Evolutionary conservation across 2,329 filamentous ascomycete genomes (phyloP), one percentile per base, ranked within the genome.

Genomic region (Clarireedia homoeocarpa): DNA sequence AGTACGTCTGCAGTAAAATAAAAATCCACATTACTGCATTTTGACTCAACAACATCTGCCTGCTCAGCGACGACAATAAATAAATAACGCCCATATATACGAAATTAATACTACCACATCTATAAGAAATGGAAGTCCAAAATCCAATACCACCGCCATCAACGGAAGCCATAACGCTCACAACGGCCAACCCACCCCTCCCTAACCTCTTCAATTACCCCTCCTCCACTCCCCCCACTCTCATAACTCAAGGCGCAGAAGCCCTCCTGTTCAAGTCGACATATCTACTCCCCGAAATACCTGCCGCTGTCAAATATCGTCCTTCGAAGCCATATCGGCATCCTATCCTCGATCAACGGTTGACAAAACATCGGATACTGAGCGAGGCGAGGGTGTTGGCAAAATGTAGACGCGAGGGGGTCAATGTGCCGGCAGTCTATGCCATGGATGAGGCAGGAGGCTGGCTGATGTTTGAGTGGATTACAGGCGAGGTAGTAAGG

Each of bases 191-290:
- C 6, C 57, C 50, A 34, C 59, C 53, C 44, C 58, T 63, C 40
- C 67, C 66, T 49, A 57, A 65, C 54, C 65, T 63, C 47, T 63
- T 67, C 55, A 49, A 54, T 76, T 75, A 83, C 74, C 80, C 81
- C 69, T 75, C 80, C 59, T 75, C 82, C 40, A 71, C 76, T 63
- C 72, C 81, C 49, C 83, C 89, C 61, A 72, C 70, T 49, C 87
- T 96, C 67, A 82, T 97, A 65, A 86, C 89, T 56, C 94, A 97
- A 78, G 94, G 94, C 73, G 94, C 94, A 69, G 94, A 99, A 81
- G 91, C 89, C 58, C 89, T 92, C 62, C 83, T 99, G 69, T 97
- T 95, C 82, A 86, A 84, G 71, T 92, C 89, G 17, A 85, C 82
- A 55, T 95, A 89, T 74, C 84, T 96, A 54, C 71, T 79, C 1